A percentile compares a stretch with the other conserved stretches of the same genome.
These are phyloP conservation scores for Solanum bukasovii DNA, from an alignment of 257 asterid genomes.

Conservation along the genomic window DNA sequence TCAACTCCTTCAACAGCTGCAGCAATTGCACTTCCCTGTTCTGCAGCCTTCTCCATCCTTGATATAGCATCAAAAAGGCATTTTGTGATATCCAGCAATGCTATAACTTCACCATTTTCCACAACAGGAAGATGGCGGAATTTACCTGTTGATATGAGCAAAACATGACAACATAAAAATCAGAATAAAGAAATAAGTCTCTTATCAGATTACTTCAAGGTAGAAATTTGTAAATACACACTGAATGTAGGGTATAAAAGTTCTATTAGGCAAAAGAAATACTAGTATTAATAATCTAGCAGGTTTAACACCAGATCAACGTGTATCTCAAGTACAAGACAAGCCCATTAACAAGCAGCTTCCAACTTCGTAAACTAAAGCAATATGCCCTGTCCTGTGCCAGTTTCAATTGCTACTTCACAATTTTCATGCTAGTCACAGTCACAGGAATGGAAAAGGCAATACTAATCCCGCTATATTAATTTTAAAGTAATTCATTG, in stretches of 20 bases:
- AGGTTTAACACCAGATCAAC: neutral
- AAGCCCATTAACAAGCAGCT: neutral
- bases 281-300: neutral
- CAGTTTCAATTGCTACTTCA: neutral
- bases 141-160: constrained; percentile 45
- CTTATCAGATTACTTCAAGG: neutral
- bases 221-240: neutral
- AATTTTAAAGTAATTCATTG: neutral
- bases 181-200: neutral
- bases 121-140: constrained; percentile 98
- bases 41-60: constrained; percentile 98
- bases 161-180: neutral
- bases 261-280: neutral
- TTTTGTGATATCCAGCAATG: constrained; percentile 81
- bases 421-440: neutral
- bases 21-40: constrained; percentile 95
- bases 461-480: neutral
- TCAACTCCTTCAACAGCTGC: constrained; percentile 99
- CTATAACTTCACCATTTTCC: constrained; percentile 97
- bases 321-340: neutral
- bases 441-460: neutral
- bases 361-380: neutral
- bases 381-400: neutral
- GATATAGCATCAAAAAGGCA: constrained; percentile 96
- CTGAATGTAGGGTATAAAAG: neutral